These are phyloP conservation scores for Hygrophoropsis aurantiaca DNA, from an alignment of 768 basidiomycete genomes.

Conservation along the genomic window DNA sequence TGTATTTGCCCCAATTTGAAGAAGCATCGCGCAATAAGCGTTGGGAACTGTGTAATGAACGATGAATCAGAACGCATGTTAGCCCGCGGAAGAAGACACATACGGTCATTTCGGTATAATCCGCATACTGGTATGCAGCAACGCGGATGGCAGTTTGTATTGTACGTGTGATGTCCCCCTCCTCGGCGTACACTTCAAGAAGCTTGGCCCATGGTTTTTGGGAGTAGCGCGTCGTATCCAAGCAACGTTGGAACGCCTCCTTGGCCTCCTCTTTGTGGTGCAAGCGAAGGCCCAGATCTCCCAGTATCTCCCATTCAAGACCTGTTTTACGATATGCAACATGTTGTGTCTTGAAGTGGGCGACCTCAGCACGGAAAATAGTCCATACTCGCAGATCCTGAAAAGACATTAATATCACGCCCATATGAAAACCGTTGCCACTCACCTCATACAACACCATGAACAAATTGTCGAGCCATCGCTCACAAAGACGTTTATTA, in stretches of 20 bases:
- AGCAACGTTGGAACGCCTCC: conserved; percentile 93
- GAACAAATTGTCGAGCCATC: conserved; percentile 97
- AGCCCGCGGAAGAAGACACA: conserved; percentile 32
- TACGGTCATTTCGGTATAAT: conserved; percentile 88
- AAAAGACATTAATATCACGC: neutral
- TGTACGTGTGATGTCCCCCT: conserved; percentile 88
- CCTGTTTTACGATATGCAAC: conserved; percentile 97
- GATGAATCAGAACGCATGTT: neutral
- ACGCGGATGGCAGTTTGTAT: conserved; percentile 92
- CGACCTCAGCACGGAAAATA: conserved; percentile 97
- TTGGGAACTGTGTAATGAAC: conserved; percentile 67
- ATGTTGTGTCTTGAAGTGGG: conserved; percentile 98
- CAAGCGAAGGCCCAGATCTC: conserved; percentile 88
- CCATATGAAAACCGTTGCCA: neutral
- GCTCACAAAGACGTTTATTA: conserved; percentile 94
- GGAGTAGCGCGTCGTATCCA: conserved; percentile 83
- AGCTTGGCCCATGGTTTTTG: conserved; percentile 92
- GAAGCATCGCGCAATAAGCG: conserved; percentile 83
- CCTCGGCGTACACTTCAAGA: conserved; percentile 95
- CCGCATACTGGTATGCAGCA: conserved; percentile 88
- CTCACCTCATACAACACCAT: conserved; percentile 96
- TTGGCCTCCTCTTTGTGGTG: conserved; percentile 99
- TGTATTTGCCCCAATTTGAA: conserved; percentile 94
- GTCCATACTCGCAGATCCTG: conserved; percentile 98
- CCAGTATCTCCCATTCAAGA: conserved; percentile 97